phyloP scores from a whole-genome alignment of 345 rosid genomes.

The Raphanus raphanistrum region DNA sequence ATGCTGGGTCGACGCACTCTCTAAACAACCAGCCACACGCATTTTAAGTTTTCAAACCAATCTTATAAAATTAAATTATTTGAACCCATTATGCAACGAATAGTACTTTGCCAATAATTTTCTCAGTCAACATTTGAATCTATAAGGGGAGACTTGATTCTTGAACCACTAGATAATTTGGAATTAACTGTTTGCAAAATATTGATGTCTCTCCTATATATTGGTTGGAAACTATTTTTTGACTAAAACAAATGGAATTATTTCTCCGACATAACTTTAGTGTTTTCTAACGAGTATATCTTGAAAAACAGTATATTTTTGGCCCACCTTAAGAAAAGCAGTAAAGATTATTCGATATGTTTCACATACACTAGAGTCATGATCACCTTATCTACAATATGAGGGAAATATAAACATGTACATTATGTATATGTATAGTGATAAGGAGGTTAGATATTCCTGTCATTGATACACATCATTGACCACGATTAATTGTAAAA shows the following conservation, averaged over 20 bases:
- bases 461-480: background rate
- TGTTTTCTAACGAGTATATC: slow-evolving; percentile 19
- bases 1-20: background rate
- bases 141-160: background rate
- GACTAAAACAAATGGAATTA: background rate
- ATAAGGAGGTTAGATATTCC: background rate
- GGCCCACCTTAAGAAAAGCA: slow-evolving; percentile 30
- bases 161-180: slow-evolving; percentile 20
- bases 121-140: slow-evolving; percentile 19
- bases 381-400: background rate
- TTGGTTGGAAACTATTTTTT: background rate
- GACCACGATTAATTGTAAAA: background rate
- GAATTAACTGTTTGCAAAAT: background rate
- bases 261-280: slow-evolving; percentile 31
- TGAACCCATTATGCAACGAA: slow-evolving; percentile 2
- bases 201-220: background rate
- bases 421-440: background rate
- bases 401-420: background rate
- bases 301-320: slow-evolving; percentile 18
- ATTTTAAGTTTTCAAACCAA: background rate
- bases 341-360: slow-evolving; percentile 21
- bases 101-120: background rate
- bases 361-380: slow-evolving; percentile 23
- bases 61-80: background rate
- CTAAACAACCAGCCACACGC: background rate